Conservation (phyloP, 2,329 filamentous ascomycete genomes). For the Trichoderma aggressivum region DNA sequence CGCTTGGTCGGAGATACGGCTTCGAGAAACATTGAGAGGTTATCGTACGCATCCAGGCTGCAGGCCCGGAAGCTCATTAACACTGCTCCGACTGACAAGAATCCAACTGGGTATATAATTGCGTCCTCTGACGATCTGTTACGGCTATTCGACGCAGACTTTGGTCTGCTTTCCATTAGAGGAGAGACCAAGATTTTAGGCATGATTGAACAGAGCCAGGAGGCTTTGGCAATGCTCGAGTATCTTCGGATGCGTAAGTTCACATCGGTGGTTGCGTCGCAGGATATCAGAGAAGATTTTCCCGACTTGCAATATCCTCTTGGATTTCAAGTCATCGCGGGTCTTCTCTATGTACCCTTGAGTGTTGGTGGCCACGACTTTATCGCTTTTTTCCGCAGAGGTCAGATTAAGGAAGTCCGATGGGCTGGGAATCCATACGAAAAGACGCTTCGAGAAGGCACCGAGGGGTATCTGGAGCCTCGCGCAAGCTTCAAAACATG, state of each 20-base stretch:
- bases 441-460: slow-evolving; percentile 69
- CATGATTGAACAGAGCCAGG: slow-evolving; percentile 70
- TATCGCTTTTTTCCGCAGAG: slow-evolving; percentile 84
- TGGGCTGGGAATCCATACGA: slow-evolving; percentile 88
- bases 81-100: slow-evolving; percentile 73
- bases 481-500: slow-evolving; percentile 76
- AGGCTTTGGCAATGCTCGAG: slow-evolving; percentile 78
- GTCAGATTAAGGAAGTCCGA: slow-evolving; percentile 71
- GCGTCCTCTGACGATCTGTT: slow-evolving; percentile 83
- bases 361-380: slow-evolving; percentile 76
- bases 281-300: slow-evolving; percentile 73
- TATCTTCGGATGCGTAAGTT: slow-evolving; percentile 75
- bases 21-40: slow-evolving; percentile 79
- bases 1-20: slow-evolving; percentile 81
- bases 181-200: slow-evolving; percentile 89
- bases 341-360: slow-evolving; percentile 76
- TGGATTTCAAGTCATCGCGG: slow-evolving; percentile 74
- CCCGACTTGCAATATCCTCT: slow-evolving; percentile 76
- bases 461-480: slow-evolving; percentile 71
- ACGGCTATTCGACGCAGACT: slow-evolving; percentile 82
- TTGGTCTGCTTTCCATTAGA: slow-evolving; percentile 76
- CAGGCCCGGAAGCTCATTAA: slow-evolving; percentile 88
- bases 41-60: slow-evolving; percentile 80
- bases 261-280: slow-evolving; percentile 72
- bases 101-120: slow-evolving; percentile 85